These are phyloP conservation scores for Coniochaeta prunicola DNA, from an alignment of 2,329 filamentous ascomycete species.

Conservation along the genomic window DNA sequence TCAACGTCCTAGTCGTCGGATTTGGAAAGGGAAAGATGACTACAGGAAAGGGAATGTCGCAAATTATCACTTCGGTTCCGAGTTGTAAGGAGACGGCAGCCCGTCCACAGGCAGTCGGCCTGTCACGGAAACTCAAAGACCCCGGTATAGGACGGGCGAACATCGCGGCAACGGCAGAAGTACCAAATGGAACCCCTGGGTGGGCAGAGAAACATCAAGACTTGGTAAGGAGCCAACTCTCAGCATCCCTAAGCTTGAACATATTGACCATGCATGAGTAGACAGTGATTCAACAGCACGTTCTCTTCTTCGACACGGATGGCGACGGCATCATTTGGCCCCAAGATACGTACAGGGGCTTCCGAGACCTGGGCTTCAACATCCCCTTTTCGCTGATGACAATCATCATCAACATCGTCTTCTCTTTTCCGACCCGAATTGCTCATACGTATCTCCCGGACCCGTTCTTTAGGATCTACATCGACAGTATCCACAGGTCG, in stretches of 20 bases:
- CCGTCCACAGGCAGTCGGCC: background rate
- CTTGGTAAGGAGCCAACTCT: background rate
- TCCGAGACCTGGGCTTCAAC: constrained; percentile 31
- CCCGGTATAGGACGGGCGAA: background rate
- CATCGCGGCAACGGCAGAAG: background rate
- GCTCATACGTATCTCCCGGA: constrained; percentile 27
- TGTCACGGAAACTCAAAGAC: background rate
- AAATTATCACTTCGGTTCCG: background rate
- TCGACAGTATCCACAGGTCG: constrained; percentile 31
- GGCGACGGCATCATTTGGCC: constrained; percentile 31
- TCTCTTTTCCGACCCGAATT: constrained; percentile 33
- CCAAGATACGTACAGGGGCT: constrained; percentile 29
- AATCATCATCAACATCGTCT: constrained; percentile 30
- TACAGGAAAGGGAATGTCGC: background rate
- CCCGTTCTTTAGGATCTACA: constrained; percentile 28
- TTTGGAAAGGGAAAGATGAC: background rate
- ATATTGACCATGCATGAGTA: constrained; percentile 1
- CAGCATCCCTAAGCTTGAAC: background rate
- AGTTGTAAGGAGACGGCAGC: background rate
- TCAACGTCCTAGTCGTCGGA: too few species aligned
- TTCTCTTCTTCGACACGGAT: constrained; percentile 34
- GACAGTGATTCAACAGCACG: constrained; percentile 31
- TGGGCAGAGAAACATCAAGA: background rate
- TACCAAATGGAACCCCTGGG: background rate
- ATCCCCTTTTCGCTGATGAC: constrained; percentile 29